Base-by-base conservation (phyloP, 345 rosid species). In the Aquilaria malaccensis region DNA sequence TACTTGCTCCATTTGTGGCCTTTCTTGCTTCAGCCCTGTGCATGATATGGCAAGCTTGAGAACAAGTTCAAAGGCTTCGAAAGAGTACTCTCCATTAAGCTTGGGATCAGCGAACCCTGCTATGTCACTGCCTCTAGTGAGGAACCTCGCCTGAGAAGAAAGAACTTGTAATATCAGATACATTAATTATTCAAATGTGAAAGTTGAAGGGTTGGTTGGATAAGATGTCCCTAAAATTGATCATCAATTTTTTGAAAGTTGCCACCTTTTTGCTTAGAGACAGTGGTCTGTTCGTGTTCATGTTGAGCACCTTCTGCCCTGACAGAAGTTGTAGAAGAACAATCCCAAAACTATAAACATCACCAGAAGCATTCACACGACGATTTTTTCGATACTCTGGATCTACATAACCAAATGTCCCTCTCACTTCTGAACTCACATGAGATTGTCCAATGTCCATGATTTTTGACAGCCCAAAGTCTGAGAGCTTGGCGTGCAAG, bases 361-460 rank as follows among this genome's bases (percentile, higher is more conserved):
- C 82, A 0, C 85, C 87, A 2, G 72, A 75, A 11, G 85, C 81
- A 62, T 81, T 76, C 15, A 85, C 91, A 9, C 30, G 82, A 65
- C 52, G 84, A 67, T 82, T 85, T 55, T 70, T 71, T 62, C 74
- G 70, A 64, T 82, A 85, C 61, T 80, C 87, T 29, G 84, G 85
- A 67, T 85, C 84, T 9, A 85, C 85, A 55, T 80, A 80, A 22
- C 85, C 87, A n/a, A 82, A 80, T 22, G 85, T 85, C 31, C 91
- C 87, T 63, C 87, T 68, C 50, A 85, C 84, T 76, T 82, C 85
- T 57, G 87, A 80, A 69, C 82, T 82, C 70, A 78, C 91, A 58
- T 73, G 68, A 37, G 85, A 78, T 60, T 75, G 82, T 45, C 79
- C 91, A 33, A 78, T 63, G 52, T 82, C 79, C 78, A 78, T 80